Evolutionary conservation across 2,329 filamentous ascomycete genomes (phyloP).

Genomic region (Cercospora nicotianae): DNA sequence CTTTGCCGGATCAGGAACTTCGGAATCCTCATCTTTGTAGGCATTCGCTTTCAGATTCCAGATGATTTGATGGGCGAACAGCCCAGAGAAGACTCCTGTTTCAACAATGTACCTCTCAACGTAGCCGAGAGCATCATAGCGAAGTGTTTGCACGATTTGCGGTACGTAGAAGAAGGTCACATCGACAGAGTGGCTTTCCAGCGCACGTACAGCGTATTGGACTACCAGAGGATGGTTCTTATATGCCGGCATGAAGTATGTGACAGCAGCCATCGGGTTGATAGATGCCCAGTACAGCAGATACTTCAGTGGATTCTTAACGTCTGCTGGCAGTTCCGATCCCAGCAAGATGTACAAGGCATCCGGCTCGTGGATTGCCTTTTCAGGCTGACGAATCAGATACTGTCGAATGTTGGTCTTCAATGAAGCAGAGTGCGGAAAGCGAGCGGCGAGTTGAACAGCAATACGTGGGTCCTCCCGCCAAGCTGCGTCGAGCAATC

Average conservation of each 20-base stretch:
- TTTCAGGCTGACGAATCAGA: slow-evolving; percentile 79
- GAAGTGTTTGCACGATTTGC: slow-evolving; percentile 91
- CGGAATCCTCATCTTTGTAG: slow-evolving; percentile 93
- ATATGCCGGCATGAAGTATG: slow-evolving; percentile 88
- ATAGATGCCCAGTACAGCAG: slow-evolving; percentile 90
- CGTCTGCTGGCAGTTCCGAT: slow-evolving; percentile 71
- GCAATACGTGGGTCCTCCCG: slow-evolving; percentile 79
- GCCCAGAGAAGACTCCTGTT: slow-evolving; percentile 93
- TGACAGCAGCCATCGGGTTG: slow-evolving; percentile 89
- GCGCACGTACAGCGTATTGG: slow-evolving; percentile 92
- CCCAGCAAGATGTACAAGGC: slow-evolving; percentile 81
- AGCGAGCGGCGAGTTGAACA: slow-evolving; percentile 78
- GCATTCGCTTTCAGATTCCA: slow-evolving; percentile 99
- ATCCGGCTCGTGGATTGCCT: slow-evolving; percentile 76
- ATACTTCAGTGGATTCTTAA: slow-evolving; percentile 86
- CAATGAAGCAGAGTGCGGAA: slow-evolving; percentile 68
- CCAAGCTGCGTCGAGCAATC: slow-evolving; percentile 82
- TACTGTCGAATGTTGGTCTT: slow-evolving; percentile 75
- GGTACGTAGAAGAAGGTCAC: slow-evolving; percentile 99
- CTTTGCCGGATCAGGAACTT: slow-evolving; percentile 88
- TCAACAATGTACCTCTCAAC: slow-evolving; percentile 96
- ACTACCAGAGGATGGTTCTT: slow-evolving; percentile 88
- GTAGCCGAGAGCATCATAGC: slow-evolving; percentile 90
- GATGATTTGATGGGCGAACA: slow-evolving; percentile 98
- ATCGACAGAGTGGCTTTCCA: slow-evolving; percentile 94